Evolutionary conservation across 371 early-diverging fungal genomes (phyloP).

Genomic region (Sporodiniella umbellata): DNA sequence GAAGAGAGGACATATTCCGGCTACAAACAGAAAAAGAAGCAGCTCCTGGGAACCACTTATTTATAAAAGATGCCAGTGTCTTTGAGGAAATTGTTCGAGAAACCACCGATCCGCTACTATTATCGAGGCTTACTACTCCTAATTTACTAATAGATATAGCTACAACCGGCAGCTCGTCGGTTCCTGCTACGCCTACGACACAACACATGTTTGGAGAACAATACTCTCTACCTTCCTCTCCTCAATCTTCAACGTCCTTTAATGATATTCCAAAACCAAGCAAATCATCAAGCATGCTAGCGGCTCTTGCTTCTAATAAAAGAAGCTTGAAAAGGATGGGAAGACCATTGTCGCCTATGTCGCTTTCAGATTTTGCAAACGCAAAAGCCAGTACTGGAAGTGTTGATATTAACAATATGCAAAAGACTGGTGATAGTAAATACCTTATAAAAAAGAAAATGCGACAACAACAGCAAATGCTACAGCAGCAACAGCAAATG

Average conservation of each 20-base stretch:
- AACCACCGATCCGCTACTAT: slow-evolving; percentile 34
- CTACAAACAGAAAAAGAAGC: slow-evolving; percentile 35
- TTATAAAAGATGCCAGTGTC: slow-evolving; percentile 26
- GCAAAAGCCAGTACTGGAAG: slow-evolving; percentile 14
- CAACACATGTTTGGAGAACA: slow-evolving; percentile 5
- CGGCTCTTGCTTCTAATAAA: slow-evolving; percentile 23
- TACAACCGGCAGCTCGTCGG: slow-evolving; percentile 1
- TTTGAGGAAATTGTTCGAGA: slow-evolving; percentile 32
- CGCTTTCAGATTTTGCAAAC: slow-evolving; percentile 4
- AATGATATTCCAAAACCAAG: background rate
- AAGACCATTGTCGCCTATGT: slow-evolving; percentile 3
- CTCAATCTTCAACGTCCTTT: slow-evolving; percentile 1
- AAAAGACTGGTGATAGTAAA: slow-evolving; percentile 16
- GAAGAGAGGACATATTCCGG: slow-evolving; percentile 29
- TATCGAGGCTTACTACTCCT: slow-evolving; percentile 40
- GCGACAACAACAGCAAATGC: slow-evolving; percentile 5
- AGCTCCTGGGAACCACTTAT: slow-evolving; percentile 40
- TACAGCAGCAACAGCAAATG: slow-evolving; percentile 9
- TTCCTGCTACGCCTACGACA: slow-evolving; percentile 11
- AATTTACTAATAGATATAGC: slow-evolving; percentile 42
- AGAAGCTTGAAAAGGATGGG: slow-evolving; percentile 9
- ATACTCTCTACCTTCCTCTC: slow-evolving; percentile 4
- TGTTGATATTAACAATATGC: slow-evolving; percentile 14
- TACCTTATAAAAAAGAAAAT: slow-evolving; percentile 21
- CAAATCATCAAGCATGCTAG: slow-evolving; percentile 32